Base-by-base conservation (phyloP, 345 rosid species). In the Capsella bursapastoris region DNA sequence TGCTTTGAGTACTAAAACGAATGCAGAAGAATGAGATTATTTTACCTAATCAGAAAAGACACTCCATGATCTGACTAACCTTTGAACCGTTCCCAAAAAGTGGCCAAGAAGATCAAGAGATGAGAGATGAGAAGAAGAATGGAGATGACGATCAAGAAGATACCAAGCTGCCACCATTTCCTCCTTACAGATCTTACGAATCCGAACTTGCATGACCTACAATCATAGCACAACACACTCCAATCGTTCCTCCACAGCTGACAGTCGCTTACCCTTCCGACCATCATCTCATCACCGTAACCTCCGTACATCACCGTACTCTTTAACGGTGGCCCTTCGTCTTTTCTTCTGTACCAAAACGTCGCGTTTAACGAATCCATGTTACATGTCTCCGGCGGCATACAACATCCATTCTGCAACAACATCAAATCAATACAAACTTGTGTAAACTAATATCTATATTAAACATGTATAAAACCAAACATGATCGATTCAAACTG, bases 381-480 rank as follows among this genome's bases (percentile, higher is more conserved):
- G 28, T 71, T 75, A 56, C 95, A 92, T 37, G 62, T 72, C 58
- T 32, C 28, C 0, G 96, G 93, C 1, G 98, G 98, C 65, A 47
- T 86, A 84, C 96, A 92, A 62, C 98, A 92, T 67, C 96, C 98
- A 6, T 77, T 70, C 98, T 92, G 13, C n/a, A 70, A 50, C n/a
- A 59, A 66, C 13, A 49, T 3, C 34, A 60, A 43, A 67, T 15
- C 53, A 50, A 28, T 8, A 13, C 41, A 56, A 53, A 34, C 47
- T 32, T 32, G 7, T 40, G 14, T 48, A 7, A 9, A 38, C 9
- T 38, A 38, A 38, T 38, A 38, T 38, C 13, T 38, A 22, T 22
- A 22, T 22, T 22, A 9, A 9, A 38, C 4, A 10, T 0, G 10
- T 38, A 38, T 38, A 34, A 8, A 6, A 4, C 35, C 35, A 4